phyloP scores from a whole-genome alignment of 129 eudicot species.

The Glebionis coronaria region DNA sequence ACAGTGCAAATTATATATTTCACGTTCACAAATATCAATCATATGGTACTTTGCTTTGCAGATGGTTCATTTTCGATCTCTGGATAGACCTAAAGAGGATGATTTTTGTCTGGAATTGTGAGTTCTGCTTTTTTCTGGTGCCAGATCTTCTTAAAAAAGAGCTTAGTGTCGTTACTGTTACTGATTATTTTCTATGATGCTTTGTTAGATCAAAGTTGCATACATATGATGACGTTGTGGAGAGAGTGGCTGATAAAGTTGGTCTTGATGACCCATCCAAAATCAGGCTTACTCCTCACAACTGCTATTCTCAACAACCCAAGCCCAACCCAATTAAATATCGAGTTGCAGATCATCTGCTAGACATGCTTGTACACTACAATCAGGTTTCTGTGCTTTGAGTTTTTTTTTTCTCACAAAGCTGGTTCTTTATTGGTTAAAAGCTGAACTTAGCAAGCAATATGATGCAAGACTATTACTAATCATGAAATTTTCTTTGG shows the following conservation, averaged over 20 bases:
- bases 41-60: constrained; percentile 30
- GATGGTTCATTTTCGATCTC: constrained; percentile 81
- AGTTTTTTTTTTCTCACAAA: neutral
- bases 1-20: too few species aligned
- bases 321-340: constrained; percentile 78
- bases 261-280: constrained; percentile 79
- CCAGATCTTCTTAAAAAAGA: neutral
- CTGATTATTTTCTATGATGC: constrained; percentile 8
- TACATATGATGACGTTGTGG: constrained; percentile 92
- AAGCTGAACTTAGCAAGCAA: neutral
- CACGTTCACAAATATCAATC: neutral
- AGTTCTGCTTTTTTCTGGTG: constrained; percentile 26
- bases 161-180: constrained; percentile 7
- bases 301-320: constrained; percentile 96
- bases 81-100: constrained; percentile 92
- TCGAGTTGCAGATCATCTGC: constrained; percentile 66
- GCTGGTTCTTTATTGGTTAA: neutral
- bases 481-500: neutral
- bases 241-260: constrained; percentile 67
- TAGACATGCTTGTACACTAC: constrained; percentile 87
- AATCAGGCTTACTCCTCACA: constrained; percentile 93
- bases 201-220: constrained; percentile 61
- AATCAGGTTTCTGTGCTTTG: constrained; percentile 56
- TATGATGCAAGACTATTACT: neutral
- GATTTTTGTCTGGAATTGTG: constrained; percentile 86